phyloP scores from a whole-genome alignment of 2,329 filamentous ascomycete genomes.

The Periconia sp. region DNA sequence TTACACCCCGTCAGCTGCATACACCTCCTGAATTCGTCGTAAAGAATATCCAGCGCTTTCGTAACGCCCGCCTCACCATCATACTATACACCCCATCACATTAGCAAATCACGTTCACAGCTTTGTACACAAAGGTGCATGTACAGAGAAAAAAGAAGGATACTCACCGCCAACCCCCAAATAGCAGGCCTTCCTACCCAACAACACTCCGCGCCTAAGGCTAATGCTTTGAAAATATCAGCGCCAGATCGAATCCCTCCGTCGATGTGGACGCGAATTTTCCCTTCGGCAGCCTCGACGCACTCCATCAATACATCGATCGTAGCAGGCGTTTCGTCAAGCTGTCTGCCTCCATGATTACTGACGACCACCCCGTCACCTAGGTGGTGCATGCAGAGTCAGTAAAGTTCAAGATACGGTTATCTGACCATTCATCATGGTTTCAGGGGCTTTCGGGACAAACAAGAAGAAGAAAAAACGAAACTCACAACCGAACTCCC shows the following conservation, averaged over 20 bases:
- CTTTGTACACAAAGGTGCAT: background rate
- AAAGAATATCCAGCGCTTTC: slow-evolving; percentile 13
- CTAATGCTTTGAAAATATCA: slow-evolving; percentile 92
- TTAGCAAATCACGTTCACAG: background rate
- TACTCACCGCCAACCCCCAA: slow-evolving; percentile 62
- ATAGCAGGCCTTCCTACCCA: slow-evolving; percentile 60
- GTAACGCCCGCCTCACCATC: slow-evolving; percentile 16
- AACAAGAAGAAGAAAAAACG: no score
- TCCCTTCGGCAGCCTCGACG: slow-evolving; percentile 49
- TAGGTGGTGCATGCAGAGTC: no score
- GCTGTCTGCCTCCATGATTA: slow-evolving; percentile 57
- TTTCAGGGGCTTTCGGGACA: no score
- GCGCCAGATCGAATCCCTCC: slow-evolving; percentile 85
- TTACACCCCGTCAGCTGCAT: slow-evolving; percentile 44
- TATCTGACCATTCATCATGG: no score
- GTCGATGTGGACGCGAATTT: slow-evolving; percentile 77
- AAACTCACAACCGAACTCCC: slow-evolving; percentile 38
- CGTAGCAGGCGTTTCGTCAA: slow-evolving; percentile 49
- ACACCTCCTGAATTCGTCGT: slow-evolving; percentile 41
- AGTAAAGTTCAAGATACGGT: no score
- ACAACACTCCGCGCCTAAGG: slow-evolving; percentile 85
- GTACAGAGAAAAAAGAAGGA: background rate
- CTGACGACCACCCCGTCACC: slow-evolving; percentile 50
- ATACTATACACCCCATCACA: slow-evolving; percentile 2
- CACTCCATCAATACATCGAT: slow-evolving; percentile 57